These are phyloP conservation scores for Trichophaea hybrida DNA, from an alignment of 2,329 filamentous ascomycete species.

Conservation along the genomic window DNA sequence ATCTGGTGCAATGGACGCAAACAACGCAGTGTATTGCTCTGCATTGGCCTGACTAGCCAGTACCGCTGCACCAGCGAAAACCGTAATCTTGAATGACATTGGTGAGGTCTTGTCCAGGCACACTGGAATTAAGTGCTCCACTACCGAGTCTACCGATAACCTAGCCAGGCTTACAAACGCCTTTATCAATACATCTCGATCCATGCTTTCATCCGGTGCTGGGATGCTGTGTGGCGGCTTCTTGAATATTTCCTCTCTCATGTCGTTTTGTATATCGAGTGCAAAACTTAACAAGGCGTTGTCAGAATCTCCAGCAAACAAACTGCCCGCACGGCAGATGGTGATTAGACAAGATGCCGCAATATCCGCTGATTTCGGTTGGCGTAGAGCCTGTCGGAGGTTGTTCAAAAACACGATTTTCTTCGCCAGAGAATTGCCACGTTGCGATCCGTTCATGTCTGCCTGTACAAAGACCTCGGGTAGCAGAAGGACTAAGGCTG, in stretches of 20 bases:
- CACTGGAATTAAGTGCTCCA: conserved; percentile 42
- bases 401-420: conserved; percentile 52
- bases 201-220: conserved; percentile 39
- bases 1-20: conserved; percentile 26
- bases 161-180: conserved; percentile 51
- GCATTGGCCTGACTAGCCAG: conserved; percentile 26
- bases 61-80: conserved; percentile 42
- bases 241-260: conserved; percentile 50
- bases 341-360: conserved; percentile 52
- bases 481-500: conserved; percentile 46
- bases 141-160: conserved; percentile 45
- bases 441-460: conserved; percentile 50
- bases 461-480: conserved; percentile 58
- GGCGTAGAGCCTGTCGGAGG: conserved; percentile 47
- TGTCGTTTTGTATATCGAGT: conserved; percentile 54
- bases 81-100: conserved; percentile 46
- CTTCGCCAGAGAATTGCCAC: conserved; percentile 48
- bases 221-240: conserved; percentile 33
- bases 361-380: conserved; percentile 44
- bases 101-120: conserved; percentile 46
- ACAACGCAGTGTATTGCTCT: conserved; percentile 22
- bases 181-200: conserved; percentile 51
- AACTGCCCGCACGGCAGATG: conserved; percentile 47
- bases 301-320: conserved; percentile 50
- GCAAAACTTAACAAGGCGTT: conserved; percentile 51